phyloP scores from a whole-genome alignment of 225 moss, liverwort and hornwort species.

The Takakia lepidozioides region DNA sequence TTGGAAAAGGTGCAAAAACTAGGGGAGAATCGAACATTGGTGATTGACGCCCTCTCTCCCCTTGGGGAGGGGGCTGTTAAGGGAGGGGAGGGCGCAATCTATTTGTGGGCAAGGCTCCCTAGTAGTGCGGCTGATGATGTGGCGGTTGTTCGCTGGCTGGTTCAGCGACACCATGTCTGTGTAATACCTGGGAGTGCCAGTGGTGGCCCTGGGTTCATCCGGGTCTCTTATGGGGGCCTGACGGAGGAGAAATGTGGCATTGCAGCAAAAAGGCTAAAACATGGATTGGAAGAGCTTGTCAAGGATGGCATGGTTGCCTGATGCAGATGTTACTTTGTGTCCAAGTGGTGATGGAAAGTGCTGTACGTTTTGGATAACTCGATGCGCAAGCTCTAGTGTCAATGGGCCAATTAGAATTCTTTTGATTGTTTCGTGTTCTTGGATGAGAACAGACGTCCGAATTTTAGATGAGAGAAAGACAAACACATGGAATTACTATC shows the following conservation, averaged over 20 bases:
- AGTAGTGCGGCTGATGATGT: constrained; percentile 47
- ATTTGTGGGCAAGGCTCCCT: constrained; percentile 85
- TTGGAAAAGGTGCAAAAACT: constrained; percentile 49
- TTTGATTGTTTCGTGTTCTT: no score
- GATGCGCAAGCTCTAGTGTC: no score
- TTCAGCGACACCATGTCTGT: constrained; percentile 67
- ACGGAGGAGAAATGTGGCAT: constrained; percentile 37
- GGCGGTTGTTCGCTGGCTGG: constrained; percentile 69
- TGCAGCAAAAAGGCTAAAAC: constrained; percentile 50
- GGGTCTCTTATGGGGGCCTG: constrained; percentile 76
- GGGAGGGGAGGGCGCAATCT: constrained; percentile 97
- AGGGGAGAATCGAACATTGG: constrained; percentile 39
- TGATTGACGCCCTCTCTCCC: constrained; percentile 59
- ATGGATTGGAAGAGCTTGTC: constrained; percentile 73
- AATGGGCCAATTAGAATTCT: no score
- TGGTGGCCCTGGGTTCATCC: constrained; percentile 71
- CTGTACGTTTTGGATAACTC: no score
- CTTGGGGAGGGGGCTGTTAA: constrained; percentile 70
- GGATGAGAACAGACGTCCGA: no score
- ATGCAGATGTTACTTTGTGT: no score
- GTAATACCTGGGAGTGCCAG: constrained; percentile 98
- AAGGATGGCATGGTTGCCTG: constrained; percentile 37
- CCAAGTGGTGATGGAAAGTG: no score
- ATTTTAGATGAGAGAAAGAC: no score
- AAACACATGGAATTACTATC: no score